Evolutionary conservation across 2,329 filamentous ascomycete genomes (phyloP).

Genomic region (Coniochaeta sp.): DNA sequence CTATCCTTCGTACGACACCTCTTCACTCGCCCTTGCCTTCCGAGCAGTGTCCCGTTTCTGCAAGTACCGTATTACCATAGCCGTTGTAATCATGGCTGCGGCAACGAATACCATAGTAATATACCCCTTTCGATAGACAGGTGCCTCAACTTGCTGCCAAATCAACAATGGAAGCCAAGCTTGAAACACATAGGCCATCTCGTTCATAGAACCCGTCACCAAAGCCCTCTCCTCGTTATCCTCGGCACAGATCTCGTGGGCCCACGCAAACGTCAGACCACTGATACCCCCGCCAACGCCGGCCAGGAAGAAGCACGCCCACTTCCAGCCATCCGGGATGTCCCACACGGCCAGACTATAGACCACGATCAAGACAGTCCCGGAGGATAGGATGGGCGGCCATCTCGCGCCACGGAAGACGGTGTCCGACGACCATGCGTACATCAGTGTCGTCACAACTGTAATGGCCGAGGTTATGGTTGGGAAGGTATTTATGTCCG

Average conservation of each 20-base stretch:
- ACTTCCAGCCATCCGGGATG: slow-evolving; percentile 49
- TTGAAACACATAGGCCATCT: slow-evolving; percentile 63
- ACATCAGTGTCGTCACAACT: slow-evolving; percentile 52
- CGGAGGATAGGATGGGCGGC: slow-evolving; percentile 55
- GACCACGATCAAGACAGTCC: slow-evolving; percentile 32
- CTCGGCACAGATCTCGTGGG: slow-evolving; percentile 40
- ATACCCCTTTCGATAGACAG: slow-evolving; percentile 54
- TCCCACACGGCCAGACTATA: slow-evolving; percentile 36
- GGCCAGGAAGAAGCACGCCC: slow-evolving; percentile 53
- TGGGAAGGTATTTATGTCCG: slow-evolving; percentile 44
- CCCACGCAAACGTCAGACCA: slow-evolving; percentile 40
- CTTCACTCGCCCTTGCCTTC: slow-evolving; percentile 2
- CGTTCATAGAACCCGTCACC: slow-evolving; percentile 60
- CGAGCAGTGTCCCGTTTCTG: slow-evolving; percentile 32
- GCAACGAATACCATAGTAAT: slow-evolving; percentile 46
- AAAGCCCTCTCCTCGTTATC: slow-evolving; percentile 60
- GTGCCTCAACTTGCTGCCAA: slow-evolving; percentile 59
- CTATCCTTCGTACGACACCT: not conserved
- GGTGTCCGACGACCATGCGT: slow-evolving; percentile 60
- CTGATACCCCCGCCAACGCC: slow-evolving; percentile 43
- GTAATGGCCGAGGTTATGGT: slow-evolving; percentile 50
- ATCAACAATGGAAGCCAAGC: slow-evolving; percentile 62
- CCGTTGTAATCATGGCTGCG: slow-evolving; percentile 39
- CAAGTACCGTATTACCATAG: slow-evolving; percentile 38
- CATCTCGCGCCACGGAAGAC: slow-evolving; percentile 52